Evolutionary conservation across 2,329 filamentous ascomycete genomes (phyloP).

Genomic region (Pezicula neosporulosa): DNA sequence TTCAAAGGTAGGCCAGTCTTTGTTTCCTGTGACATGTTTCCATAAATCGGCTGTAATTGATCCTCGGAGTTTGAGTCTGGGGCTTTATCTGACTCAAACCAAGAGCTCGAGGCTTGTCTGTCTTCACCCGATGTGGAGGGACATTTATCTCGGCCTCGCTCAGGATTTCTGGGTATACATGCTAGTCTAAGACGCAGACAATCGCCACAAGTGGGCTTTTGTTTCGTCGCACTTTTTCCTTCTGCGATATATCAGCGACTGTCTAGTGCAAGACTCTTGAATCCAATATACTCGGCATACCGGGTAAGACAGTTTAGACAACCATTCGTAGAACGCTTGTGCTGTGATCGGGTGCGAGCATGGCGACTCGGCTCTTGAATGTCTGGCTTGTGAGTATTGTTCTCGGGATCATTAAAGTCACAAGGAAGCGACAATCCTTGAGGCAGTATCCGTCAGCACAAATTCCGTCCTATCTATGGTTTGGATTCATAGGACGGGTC

Average conservation of each 20-base stretch:
- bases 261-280: not conserved
- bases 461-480: not conserved
- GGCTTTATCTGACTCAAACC: not conserved
- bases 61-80: too few relatives aligned
- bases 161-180: not conserved
- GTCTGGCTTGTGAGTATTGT: not conserved
- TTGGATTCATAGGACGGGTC: not conserved
- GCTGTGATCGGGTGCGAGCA: not conserved
- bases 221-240: slow-evolving; percentile 5
- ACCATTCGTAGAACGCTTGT: slow-evolving; percentile 1
- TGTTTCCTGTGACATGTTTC: not conserved
- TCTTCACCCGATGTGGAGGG: not conserved
- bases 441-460: not conserved
- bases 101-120: not conserved
- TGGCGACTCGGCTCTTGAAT: not conserved
- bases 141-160: not conserved
- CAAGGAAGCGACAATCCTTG: not conserved
- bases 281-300: not conserved
- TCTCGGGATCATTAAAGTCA: not conserved
- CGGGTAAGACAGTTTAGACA: slow-evolving; percentile 1
- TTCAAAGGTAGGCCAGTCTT: not conserved
- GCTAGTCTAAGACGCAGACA: slow-evolving; percentile 1
- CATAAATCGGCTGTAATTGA: not conserved
- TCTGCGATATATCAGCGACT: not conserved
- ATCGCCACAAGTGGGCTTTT: slow-evolving; percentile 2